Conservation (phyloP, 163 green algal genomes). For the Trebouxiophyceae sp. region DNA sequence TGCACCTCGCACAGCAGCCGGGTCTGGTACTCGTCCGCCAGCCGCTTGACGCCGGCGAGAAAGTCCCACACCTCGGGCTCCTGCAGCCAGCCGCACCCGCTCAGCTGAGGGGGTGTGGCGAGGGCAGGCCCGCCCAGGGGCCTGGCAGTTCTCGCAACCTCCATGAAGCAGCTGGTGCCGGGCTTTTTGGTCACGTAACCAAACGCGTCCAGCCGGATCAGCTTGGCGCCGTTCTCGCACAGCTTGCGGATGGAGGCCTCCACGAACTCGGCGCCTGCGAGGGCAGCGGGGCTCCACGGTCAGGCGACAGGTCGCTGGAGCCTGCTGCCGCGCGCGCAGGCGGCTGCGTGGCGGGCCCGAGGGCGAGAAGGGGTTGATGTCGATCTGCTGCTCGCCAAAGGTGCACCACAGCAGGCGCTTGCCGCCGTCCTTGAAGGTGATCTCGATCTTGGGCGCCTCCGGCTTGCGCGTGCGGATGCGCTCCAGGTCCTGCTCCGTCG, state of each 20-base stretch:
- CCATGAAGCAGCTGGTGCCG: constrained; percentile 28
- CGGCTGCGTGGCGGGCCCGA: constrained; percentile 4
- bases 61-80: constrained; percentile 37
- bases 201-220: constrained; percentile 44
- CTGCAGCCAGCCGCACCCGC: constrained; percentile 7
- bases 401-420: constrained; percentile 33
- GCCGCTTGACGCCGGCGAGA: constrained; percentile 20
- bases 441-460: constrained; percentile 21
- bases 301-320: no score
- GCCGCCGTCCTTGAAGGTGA: constrained; percentile 25
- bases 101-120: no score
- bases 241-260: constrained; percentile 20
- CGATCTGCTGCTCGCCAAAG: constrained; percentile 39
- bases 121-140: no score
- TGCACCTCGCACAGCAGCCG: constrained; percentile 50
- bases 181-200: constrained; percentile 41
- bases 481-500: constrained; percentile 25
- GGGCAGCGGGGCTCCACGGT: no score
- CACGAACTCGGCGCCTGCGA: constrained; percentile 27
- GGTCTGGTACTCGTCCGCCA: constrained; percentile 23
- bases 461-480: constrained; percentile 37
- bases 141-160: constrained; percentile 3
- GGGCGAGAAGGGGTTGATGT: constrained; percentile 33
- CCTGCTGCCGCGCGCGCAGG: no score
- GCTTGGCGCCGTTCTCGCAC: constrained; percentile 16